A percentile compares a stretch with the other conserved stretches of the same genome.
Conservation (phyloP, 129 eudicot genomes). For the Rutidosis leptorrhynchoides region DNA sequence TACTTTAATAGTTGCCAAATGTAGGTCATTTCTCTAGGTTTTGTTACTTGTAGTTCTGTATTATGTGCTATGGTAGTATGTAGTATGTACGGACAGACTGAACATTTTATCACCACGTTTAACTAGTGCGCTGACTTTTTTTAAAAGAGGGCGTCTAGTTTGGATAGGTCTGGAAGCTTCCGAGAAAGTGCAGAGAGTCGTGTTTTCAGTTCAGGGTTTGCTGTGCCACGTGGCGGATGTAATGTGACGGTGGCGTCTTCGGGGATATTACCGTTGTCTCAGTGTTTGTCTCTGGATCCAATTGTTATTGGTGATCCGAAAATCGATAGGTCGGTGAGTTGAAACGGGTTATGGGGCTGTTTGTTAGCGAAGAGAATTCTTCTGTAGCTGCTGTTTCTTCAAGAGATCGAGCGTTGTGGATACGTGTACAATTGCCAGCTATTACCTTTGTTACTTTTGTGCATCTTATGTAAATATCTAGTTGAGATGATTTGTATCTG, state of each 20-base stretch:
- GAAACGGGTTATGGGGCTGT: slow-evolving; percentile 51
- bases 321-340: slow-evolving; percentile 51
- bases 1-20: slow-evolving; percentile 20
- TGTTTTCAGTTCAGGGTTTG: slow-evolving; percentile 50
- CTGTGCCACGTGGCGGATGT: slow-evolving; percentile 42
- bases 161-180: slow-evolving; percentile 84
- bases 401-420: slow-evolving; percentile 55
- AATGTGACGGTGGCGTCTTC: slow-evolving; percentile 11
- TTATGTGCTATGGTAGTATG: slow-evolving; percentile 11
- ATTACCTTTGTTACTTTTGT: slow-evolving; percentile 17
- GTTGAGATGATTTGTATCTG: no score
- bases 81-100: background rate
- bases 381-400: slow-evolving; percentile 53
- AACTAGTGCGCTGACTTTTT: slow-evolving; percentile 26
- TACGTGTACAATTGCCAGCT: slow-evolving; percentile 64
- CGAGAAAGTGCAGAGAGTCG: slow-evolving; percentile 59
- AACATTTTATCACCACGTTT: slow-evolving; percentile 11
- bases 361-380: slow-evolving; percentile 60
- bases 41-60: background rate
- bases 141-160: slow-evolving; percentile 48
- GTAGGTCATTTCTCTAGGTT: slow-evolving; percentile 13
- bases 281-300: slow-evolving; percentile 67
- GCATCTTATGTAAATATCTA: background rate
- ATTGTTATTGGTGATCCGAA: slow-evolving; percentile 51
- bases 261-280: slow-evolving; percentile 54